Percentiles rank a stretch among this genome's conserved stretches.
These are phyloP conservation scores for Stagonosporopsis rhizophila DNA, from an alignment of 2,329 filamentous ascomycete species.

Conservation along the genomic window DNA sequence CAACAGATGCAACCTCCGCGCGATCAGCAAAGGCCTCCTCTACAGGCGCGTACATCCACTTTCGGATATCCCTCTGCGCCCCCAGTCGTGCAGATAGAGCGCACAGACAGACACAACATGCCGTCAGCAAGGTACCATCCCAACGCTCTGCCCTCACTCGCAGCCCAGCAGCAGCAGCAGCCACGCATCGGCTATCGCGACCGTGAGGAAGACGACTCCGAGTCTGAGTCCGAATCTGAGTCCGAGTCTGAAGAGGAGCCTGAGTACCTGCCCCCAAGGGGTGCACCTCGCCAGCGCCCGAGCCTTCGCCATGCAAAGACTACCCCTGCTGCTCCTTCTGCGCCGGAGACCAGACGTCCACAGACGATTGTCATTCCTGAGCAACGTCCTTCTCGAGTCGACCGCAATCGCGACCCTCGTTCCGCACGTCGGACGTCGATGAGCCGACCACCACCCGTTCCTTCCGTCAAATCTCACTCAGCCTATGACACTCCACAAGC, in stretches of 20 bases:
- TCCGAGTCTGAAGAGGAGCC: conserved; percentile 14
- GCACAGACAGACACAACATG: conserved; percentile 26
- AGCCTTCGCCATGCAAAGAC: conserved; percentile 37
- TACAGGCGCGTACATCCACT: conserved; percentile 7
- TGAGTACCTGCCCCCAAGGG: conserved; percentile 2
- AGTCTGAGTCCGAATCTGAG: conserved; percentile 22
- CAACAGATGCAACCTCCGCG: conserved; percentile 20
- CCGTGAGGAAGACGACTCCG: conserved; percentile 2
- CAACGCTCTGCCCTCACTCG: conserved; percentile 17
- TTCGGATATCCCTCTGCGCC: not conserved
- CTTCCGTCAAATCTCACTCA: conserved; percentile 43
- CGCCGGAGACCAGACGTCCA: not conserved
- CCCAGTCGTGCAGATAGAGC: conserved; percentile 32
- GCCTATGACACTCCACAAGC: conserved; percentile 35
- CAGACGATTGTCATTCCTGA: conserved; percentile 29
- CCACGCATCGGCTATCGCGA: conserved; percentile 4
- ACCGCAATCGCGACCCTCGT: conserved; percentile 24
- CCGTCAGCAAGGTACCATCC: conserved; percentile 40
- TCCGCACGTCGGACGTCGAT: conserved; percentile 29
- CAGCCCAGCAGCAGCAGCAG: not conserved
- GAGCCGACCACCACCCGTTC: conserved; percentile 45
- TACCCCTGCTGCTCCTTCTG: conserved; percentile 14
- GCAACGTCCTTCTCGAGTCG: conserved; percentile 20
- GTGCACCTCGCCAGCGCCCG: conserved; percentile 28
- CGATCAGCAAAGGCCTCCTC: conserved; percentile 25